Evolutionary conservation across 768 basidiomycete species (phyloP), one percentile per base, ranked within the genome.

Genomic region (Mycena filopes): DNA sequence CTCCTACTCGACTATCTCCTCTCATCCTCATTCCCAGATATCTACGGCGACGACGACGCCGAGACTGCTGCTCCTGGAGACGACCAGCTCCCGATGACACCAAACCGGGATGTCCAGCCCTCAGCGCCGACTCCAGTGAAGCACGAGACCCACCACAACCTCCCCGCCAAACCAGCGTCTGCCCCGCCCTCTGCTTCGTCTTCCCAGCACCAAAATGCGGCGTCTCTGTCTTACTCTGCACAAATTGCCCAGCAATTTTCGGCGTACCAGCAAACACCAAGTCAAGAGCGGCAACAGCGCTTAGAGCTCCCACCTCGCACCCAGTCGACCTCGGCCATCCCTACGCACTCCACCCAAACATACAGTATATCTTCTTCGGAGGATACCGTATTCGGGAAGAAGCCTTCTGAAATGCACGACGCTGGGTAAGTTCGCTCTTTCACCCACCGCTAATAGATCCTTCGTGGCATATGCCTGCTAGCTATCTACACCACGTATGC

Each of bases 391-490:
- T 84, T 84, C 73, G 82, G 86, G 20, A 83, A 89, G 71, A 85
- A 89, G 67, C 88, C 88, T 11, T 86, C 86, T 21, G 91, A 93
- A 75, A 90, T 90, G 89, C 89, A 90, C 65, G 92, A 93, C 74
- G 88, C 88, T 83, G 92, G 92, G 92, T 93, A 84, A 90, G 92
- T 82, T 63, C 59, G 31, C 36, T 56, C 67, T 67, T 63, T 66
- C 51, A 60, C 62, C 65, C 40, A 26, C 50, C 57, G 60, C 57
- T 67, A 50, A 63, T 68, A 65, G 60, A 36, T 36, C 60, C 49
- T 61, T 53, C 31, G 56, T 46, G 58, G 48, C 54, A 53, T 65
- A 47, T 65, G 73, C 72, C 36, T 77, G 74, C 73, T 76, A 77
- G 77, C 74, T 76, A 70, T 68, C 75, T 74, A 76, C 79, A 74